These are phyloP conservation scores for Oryza officinalis DNA, from an alignment of 176 grass and related monocot genomes.

Conservation along the genomic window DNA sequence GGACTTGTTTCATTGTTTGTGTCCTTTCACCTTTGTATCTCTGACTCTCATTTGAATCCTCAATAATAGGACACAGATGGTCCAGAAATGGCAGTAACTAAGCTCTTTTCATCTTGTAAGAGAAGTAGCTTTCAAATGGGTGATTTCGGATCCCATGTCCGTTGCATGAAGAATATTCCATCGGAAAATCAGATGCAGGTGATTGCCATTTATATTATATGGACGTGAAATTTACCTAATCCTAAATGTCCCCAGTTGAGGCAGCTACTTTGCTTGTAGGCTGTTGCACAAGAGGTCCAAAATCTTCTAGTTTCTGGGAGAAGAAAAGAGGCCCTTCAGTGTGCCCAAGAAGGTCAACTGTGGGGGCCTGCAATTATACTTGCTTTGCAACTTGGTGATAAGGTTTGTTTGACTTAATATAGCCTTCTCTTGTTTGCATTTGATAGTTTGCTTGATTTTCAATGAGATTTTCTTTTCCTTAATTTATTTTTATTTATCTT, in stretches of 20 bases:
- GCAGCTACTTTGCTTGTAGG: conserved; percentile 55
- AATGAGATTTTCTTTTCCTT: conserved; percentile 25
- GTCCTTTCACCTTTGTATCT: conserved; percentile 1
- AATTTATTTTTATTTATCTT: conserved; percentile 30
- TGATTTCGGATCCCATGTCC: conserved; percentile 49
- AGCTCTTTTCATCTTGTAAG: conserved; percentile 86
- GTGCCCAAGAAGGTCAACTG: conserved; percentile 90
- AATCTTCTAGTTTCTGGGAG: conserved; percentile 92
- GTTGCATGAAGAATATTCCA: conserved; percentile 74
- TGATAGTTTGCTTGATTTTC: conserved; percentile 6
- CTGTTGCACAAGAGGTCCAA: conserved; percentile 87
- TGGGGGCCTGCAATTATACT: conserved; percentile 97
- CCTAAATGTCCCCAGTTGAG: conserved; percentile 25
- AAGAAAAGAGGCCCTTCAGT: conserved; percentile 89
- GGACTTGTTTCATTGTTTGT: background rate
- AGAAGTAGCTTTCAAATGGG: conserved; percentile 39
- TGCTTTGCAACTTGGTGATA: conserved; percentile 87
- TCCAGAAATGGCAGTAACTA: conserved; percentile 93
- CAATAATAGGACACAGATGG: conserved; percentile 71
- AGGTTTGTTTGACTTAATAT: conserved; percentile 53
- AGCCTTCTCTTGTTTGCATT: conserved; percentile 10
- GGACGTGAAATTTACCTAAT: background rate
- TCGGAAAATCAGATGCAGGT: conserved; percentile 88
- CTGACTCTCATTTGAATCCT: conserved; percentile 32
- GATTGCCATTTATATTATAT: conserved; percentile 34